phyloP scores from a whole-genome alignment of 2,329 filamentous ascomycete species.

The Cladosporium velox region DNA sequence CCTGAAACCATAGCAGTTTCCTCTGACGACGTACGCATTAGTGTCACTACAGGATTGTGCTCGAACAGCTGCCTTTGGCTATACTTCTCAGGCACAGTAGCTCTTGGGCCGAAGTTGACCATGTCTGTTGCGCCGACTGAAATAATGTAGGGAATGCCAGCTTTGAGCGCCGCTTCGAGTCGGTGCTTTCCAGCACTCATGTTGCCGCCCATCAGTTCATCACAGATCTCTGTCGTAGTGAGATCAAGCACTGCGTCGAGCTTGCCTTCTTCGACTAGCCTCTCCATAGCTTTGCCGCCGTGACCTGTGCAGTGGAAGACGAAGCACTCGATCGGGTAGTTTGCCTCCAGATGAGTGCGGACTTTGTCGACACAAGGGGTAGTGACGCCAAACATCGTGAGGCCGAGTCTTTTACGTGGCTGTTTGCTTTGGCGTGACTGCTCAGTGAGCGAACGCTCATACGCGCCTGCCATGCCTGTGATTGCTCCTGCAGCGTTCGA shows the following conservation, averaged over 20 bases:
- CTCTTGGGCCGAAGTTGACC: conserved; percentile 63
- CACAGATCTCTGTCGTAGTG: conserved; percentile 71
- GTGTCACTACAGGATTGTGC: conserved; percentile 67
- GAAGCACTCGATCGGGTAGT: conserved; percentile 57
- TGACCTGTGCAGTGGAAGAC: conserved; percentile 71
- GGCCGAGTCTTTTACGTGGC: conserved; percentile 56
- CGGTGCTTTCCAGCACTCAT: conserved; percentile 61
- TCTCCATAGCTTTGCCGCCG: conserved; percentile 69
- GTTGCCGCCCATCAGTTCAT: conserved; percentile 63
- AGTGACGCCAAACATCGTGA: conserved; percentile 76
- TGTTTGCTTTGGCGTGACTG: conserved; percentile 42
- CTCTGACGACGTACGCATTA: conserved; percentile 63
- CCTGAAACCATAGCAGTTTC: conserved; percentile 59
- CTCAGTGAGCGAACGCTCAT: conserved; percentile 33
- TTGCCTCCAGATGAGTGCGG: conserved; percentile 51
- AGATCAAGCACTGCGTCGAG: conserved; percentile 69
- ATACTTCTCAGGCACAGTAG: conserved; percentile 59
- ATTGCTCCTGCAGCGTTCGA: conserved; percentile 65
- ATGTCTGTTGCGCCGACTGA: conserved; percentile 57
- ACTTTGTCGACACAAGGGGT: conserved; percentile 64
- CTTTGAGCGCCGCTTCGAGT: conserved; percentile 58
- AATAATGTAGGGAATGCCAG: conserved; percentile 60
- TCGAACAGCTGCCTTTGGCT: conserved; percentile 56
- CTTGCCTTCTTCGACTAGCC: conserved; percentile 57
- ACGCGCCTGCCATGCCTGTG: conserved; percentile 57